Evolutionary conservation across 805 yeast genomes (phyloP), one percentile per base, ranked within the genome.

Genomic region (Hanseniaspora mollemarum): DNA sequence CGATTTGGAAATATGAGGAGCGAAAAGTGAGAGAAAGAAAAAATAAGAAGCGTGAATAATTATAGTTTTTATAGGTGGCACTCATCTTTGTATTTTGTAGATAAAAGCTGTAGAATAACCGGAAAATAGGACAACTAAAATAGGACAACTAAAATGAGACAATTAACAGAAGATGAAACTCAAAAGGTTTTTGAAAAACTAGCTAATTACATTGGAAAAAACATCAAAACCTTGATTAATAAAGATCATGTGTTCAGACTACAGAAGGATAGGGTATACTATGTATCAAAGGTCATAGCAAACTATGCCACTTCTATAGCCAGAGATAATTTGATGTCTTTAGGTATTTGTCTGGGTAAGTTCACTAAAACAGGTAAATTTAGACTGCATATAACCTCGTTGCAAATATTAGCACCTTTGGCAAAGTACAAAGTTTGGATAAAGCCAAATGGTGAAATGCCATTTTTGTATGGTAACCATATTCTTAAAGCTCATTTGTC

Each of bases 371-470:
- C 96, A 2, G 96, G 96, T 28, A 92, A 92, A 68, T 92, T 92
- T 71, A 78, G 95, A 68, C 72, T 92, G 57, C 98, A 92, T 65
- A 81, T 92, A 55, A 92, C 98, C n/a, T 75, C 96, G 3, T 73
- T 92, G 56, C 80, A 84, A 43, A 76, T 85, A 55, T 69, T 92
- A 52, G 82, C 95, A 1, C 82, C 85, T 59, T 81, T 82, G 63
- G 96, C 98, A 45, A 85, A 84, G 65, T 87, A 81, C 70, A 92
- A 90, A 69, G 73, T 92, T 37, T 92, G 98, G 98, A 86, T 92
- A 67, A 92, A 92, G 67, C 80, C 79, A 46, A 92, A 92, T 63
- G 98, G 98, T 60, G 98, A 92, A 68, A 92, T 92, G 98, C 97
- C 98, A 13, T 92, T 83, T 64, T 69, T 92, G 57, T 92, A 92